Evolutionary conservation across 2,329 filamentous ascomycete genomes (phyloP), one percentile per base, ranked within the genome.

Genomic region (Nigrospora oryzae): DNA sequence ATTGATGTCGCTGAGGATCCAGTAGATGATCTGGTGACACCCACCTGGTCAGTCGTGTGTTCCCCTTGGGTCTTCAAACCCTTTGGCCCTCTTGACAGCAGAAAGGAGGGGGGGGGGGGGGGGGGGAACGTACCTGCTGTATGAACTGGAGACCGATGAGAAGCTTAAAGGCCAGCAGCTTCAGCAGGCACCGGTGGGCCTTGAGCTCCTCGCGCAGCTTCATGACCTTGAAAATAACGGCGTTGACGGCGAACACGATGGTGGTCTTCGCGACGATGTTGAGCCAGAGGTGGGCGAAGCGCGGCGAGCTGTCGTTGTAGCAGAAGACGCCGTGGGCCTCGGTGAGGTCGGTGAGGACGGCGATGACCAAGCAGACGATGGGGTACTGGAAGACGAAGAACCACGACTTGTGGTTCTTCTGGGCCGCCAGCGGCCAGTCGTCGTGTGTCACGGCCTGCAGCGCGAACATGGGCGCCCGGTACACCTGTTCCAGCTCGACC

Each of bases 311-410:
- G 13, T 54, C 54, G 5, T 49, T 57, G 15, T 60, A 54, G 47
- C 63, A 65, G 50, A 58, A 65, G 13, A 56, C 52, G 5, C 54
- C 53, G 1, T 49, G 50, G 1, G 50, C 55, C 37, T 65, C 51
- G 3, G 60, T 59, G 43, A 62, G 52, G 37, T 52, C 54, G n/a
- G 56, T 56, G 30, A 57, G 38, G 30, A 59, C 79, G 67, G 50
- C 75, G 68, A 60, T 70, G 4, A 56, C 16, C n/a, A 62, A 35
- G 31, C 56, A 49, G 19, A 66, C 45, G 23, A 61, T 51, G 0
- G 67, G 63, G 37, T 67, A 70, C 51, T 71, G 69, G 36, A 71
- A 65, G 34, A 69, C 56, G 11, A 51, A 46, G 43, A 65, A 49
- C 59, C 61, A 68, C 19, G 51, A 53, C 14, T 61, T 48, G 5